Evolutionary conservation across 1,284 basidiomycete genomes (phyloP).

Genomic region (Austroboletus rostrupii): DNA sequence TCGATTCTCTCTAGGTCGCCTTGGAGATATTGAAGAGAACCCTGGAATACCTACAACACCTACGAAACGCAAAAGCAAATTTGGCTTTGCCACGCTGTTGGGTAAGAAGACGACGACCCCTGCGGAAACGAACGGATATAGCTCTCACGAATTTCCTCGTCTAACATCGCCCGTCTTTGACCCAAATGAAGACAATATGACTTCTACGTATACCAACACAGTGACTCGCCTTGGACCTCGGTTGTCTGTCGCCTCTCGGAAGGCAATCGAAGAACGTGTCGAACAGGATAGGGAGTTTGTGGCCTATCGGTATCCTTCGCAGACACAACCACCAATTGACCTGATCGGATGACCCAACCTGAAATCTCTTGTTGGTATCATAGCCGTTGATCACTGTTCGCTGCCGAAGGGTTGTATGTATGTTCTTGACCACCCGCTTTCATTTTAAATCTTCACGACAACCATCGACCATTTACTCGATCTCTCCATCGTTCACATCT

Average conservation of each 20-base stretch:
- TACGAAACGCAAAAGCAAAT: constrained; percentile 65
- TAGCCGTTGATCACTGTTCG: constrained; percentile 5
- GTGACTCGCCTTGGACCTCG: constrained; percentile 44
- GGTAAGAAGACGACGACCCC: constrained; percentile 51
- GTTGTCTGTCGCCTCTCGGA: constrained; percentile 61
- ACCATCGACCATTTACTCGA: constrained; percentile 17
- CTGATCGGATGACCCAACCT: constrained; percentile 44
- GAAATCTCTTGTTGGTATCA: constrained; percentile 5
- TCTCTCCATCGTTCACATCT: constrained; percentile 13
- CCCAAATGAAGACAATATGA: constrained; percentile 42
- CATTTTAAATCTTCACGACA: constrained; percentile 21
- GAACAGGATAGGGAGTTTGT: constrained; percentile 77
- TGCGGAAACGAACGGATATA: constrained; percentile 36
- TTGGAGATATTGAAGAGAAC: constrained; percentile 46
- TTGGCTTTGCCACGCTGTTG: constrained; percentile 61
- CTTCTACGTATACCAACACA: constrained; percentile 40
- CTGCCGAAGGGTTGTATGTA: constrained; percentile 4
- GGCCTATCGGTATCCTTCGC: constrained; percentile 79
- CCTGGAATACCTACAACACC: constrained; percentile 33
- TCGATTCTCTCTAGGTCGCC: constrained; percentile 53
- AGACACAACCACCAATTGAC: constrained; percentile 54
- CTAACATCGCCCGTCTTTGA: constrained; percentile 41
- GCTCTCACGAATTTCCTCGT: constrained; percentile 42
- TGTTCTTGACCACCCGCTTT: constrained; percentile 4
- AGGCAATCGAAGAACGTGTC: constrained; percentile 71